Evolutionary conservation across 108 stramenopile genomes (phyloP), one percentile per base, ranked within the genome.

Genomic region (Discostella stelligeroides): DNA sequence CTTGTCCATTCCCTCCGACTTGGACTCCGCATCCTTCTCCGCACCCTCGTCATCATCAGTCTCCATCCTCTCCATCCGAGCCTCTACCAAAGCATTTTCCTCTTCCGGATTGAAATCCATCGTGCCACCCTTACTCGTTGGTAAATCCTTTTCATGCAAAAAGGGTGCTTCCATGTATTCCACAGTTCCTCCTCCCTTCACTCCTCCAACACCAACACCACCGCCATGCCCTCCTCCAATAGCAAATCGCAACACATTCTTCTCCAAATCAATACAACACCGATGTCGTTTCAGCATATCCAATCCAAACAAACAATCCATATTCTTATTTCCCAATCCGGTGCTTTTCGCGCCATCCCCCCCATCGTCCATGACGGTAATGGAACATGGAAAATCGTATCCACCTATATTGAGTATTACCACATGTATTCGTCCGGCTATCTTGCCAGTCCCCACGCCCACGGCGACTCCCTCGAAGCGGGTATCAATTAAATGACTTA

Each of bases 221-320:
- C n/a, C n/a, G n/a, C 34, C 5, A 34, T 34, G 34, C 1, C 66
- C 72, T 15, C 62, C 53, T 0, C 73, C 67, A 17, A 87, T 15
- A 10, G 77, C 76, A 65, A 93, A 92, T 18, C 72, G 64, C 38
- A 95, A 72, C 0, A 66, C 72, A 66, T 88, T 86, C 49, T 70
- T 65, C 24, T 63, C 69, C 60, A 99, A 82, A 82, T 99, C 96
- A 62, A 99, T 96, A 45, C 43, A 63, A 76, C 95, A 95, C 14
- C 86, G 87, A 82, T 97, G 96, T 15, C 97, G 83, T 69, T 89
- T 95, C 42, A 98, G 80, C 96, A 97, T 97, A 82, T 99, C 98
- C 55, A 99, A 81, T 27, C 98, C 98, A 28, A 98, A 86, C 24
- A 99, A 70, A 56, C 98, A 91, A 54, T 98, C 97, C 84, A 99